Evolutionary conservation across 176 grass and related monocot genomes (phyloP).

Genomic region (Hordeum vulgare): MorexV3_pseudomolecules_assembly NC_058520.1:104941358-104941857

Average conservation of each 20-base stretch:
- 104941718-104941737: neutral
- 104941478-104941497: constrained; percentile 79
- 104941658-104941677: constrained; percentile 10
- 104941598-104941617: neutral
- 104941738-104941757: no score
- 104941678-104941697: neutral
- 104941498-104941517: constrained; percentile 51
- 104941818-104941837: neutral
- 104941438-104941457: constrained; percentile 73
- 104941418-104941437: constrained; percentile 70
- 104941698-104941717: neutral
- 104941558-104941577: constrained; percentile 81
- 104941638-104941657: neutral
- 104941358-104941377: neutral
- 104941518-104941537: constrained; percentile 64
- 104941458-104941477: constrained; percentile 74
- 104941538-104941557: constrained; percentile 69
- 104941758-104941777: neutral
- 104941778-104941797: neutral
- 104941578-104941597: constrained; percentile 71
- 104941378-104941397: neutral
- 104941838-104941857: neutral
- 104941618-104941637: constrained; percentile 7
- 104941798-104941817: neutral
- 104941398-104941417: neutral